phyloP scores from a whole-genome alignment of 2,329 filamentous ascomycete species.

The Pseudonectria buxi region DNA sequence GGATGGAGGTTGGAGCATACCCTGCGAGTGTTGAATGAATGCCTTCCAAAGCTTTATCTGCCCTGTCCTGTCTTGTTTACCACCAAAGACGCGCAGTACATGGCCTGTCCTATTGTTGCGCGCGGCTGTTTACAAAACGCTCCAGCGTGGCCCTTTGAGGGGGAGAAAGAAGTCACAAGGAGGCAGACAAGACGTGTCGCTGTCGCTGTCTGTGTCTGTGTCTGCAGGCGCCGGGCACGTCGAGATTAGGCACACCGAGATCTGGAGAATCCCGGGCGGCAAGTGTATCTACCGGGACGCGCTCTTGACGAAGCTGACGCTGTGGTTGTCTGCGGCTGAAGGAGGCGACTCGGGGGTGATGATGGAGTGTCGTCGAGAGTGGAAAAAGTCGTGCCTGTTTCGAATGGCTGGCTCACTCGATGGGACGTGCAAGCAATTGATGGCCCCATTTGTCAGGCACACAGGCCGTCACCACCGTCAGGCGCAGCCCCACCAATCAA shows the following conservation, averaged over 20 bases:
- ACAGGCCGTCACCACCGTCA: constrained; percentile 12
- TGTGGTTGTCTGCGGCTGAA: constrained; percentile 20
- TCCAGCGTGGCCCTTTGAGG: constrained; percentile 20
- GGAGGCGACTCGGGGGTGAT: constrained; percentile 19
- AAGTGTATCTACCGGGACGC: constrained; percentile 15
- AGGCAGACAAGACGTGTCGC: constrained; percentile 3
- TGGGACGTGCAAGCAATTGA: constrained; percentile 13
- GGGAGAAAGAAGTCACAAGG: constrained; percentile 16
- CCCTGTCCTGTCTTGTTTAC: constrained; percentile 20
- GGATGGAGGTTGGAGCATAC: constrained; percentile 27
- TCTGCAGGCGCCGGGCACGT: constrained; percentile 5
- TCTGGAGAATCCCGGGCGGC: constrained; percentile 9
- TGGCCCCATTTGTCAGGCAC: constrained; percentile 29
- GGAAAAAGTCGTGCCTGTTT: constrained; percentile 26
- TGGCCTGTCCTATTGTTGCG: constrained; percentile 20
- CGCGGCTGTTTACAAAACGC: constrained; percentile 29
- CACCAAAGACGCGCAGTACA: constrained; percentile 14
- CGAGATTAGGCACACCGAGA: constrained; percentile 10
- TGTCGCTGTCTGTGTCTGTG: no score
- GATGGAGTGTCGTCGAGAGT: constrained; percentile 24
- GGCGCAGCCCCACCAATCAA: constrained; percentile 1
- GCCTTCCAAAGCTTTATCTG: constrained; percentile 18
- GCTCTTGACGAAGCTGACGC: constrained; percentile 13
- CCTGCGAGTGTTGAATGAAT: constrained; percentile 21
- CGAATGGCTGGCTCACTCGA: constrained; percentile 5